These are phyloP conservation scores for Botrytis galanthina DNA, from an alignment of 2,329 filamentous ascomycete species.

Conservation along the genomic window DNA sequence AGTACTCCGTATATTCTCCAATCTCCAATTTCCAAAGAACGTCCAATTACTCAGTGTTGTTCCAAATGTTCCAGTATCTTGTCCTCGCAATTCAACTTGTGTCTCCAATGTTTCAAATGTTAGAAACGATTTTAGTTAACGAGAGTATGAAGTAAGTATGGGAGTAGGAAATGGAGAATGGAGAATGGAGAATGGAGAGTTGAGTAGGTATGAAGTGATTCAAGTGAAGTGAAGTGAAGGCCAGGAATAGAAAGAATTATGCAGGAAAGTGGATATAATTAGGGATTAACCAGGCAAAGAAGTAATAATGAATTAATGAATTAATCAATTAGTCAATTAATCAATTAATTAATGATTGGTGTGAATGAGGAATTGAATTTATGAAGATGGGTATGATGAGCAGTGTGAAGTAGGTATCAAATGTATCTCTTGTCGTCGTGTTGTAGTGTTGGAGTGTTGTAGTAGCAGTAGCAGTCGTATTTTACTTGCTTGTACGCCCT, in stretches of 20 bases:
- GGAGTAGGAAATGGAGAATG: background rate
- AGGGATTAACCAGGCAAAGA: background rate
- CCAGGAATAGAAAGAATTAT: slow-evolving; percentile 13
- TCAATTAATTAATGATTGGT: background rate
- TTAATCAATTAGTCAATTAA: background rate
- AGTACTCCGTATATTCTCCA: background rate
- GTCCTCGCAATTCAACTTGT: background rate
- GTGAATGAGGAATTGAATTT: background rate
- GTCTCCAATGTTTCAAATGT: slow-evolving; percentile 16
- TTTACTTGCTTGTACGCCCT: background rate
- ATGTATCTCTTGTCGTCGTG: background rate
- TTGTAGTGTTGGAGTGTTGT: too few species aligned
- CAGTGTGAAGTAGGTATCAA: background rate
- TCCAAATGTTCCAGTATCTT: slow-evolving; percentile 1
- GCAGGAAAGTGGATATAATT: slow-evolving; percentile 6
- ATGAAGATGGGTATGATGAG: background rate
- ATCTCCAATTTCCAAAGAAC: background rate
- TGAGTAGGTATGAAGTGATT: background rate
- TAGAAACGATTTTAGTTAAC: background rate
- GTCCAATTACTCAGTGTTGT: background rate
- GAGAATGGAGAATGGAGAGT: background rate
- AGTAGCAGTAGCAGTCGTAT: too few species aligned
- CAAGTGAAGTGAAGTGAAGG: background rate
- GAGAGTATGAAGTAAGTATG: slow-evolving; percentile 1
- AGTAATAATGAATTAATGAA: background rate